Base-by-base conservation (phyloP, 2,329 filamentous ascomycete species). In the Pyricularia grisea region DNA sequence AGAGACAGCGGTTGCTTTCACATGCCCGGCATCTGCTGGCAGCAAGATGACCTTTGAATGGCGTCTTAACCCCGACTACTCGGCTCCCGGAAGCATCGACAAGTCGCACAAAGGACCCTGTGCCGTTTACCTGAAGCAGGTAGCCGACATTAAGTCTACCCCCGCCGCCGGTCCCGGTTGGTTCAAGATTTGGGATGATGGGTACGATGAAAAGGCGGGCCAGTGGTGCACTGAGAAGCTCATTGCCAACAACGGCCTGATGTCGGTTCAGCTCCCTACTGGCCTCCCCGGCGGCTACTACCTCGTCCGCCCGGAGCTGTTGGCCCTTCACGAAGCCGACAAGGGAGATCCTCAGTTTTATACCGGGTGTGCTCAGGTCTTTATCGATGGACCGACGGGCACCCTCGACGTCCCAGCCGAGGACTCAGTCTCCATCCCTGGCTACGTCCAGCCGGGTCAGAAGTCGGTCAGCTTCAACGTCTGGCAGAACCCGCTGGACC, bases 181-280 rank as follows among this genome's bases (percentile, higher is more conserved):
- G 91, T 91, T 93, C 83, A 93, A 93, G 83, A 75, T 93, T 75
- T 92, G 85, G 82, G 85, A 91, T 70, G 84, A 89, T 67, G 89
- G 88, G 65, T 92, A 90, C 78, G 83, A 91, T 73, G 76, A 79
- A 5, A 73, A 76, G 5, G 80, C 81, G 1, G 76, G 80, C 31
- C 80, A 86, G 75, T 93, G 90, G 90, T 92, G 91, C 78, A 90
- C 88, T 3, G 86, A 92, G 74, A 87, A 86, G 70, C 81, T 93
- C 70, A 90, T 90, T 70, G 82, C 79, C 68, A 87, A 88, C 77
- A 82, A 88, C 27, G 90, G 90, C 17, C 80, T 88, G 25, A 79
- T 93, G 14, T 87, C 86, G 4, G 83, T 91, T 70, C 79, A 82
- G 25, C 81, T 93, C 3, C 90, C 91, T 9, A 74, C 79, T 1